Conservation (phyloP, 805 yeast species). For the Wickerhamomyces kurtzmanii region DNA sequence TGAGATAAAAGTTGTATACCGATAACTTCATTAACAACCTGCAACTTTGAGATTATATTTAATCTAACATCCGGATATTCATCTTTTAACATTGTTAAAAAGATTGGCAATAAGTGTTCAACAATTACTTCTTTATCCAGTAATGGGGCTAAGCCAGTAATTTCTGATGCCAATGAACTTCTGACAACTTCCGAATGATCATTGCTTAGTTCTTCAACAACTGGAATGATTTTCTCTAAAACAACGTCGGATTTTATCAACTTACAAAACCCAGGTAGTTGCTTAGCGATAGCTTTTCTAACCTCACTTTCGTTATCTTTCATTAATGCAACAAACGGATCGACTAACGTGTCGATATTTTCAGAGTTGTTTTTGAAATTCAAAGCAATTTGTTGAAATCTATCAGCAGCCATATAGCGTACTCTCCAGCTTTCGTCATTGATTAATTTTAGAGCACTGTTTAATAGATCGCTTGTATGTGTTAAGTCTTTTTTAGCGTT, state of each 20-base stretch:
- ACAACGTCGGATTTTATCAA: conserved; percentile 44
- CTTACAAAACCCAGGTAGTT: conserved; percentile 66
- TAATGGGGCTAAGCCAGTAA: conserved; percentile 79
- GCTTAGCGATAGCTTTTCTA: conserved; percentile 88
- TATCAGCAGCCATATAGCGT: conserved; percentile 95
- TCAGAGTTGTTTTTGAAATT: conserved; percentile 49
- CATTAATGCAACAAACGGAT: conserved; percentile 66
- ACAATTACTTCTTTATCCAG: conserved; percentile 79
- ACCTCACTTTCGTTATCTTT: conserved; percentile 96
- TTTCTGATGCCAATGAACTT: conserved; percentile 81
- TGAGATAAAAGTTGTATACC: conserved; percentile 86
- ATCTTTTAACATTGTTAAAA: conserved; percentile 89
- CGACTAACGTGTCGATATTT: conserved; percentile 38
- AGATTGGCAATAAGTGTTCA: conserved; percentile 75
- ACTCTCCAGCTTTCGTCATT: conserved; percentile 97
- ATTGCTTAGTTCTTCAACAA: conserved; percentile 71
- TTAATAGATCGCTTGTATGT: conserved; percentile 54
- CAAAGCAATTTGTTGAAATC: conserved; percentile 64
- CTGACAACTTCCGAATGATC: conserved; percentile 93
- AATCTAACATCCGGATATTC: conserved; percentile 95
- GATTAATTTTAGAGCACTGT: conserved; percentile 60
- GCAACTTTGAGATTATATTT: conserved; percentile 86
- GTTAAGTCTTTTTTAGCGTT: conserved; percentile 44
- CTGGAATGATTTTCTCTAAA: conserved; percentile 67
- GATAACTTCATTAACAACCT: conserved; percentile 86